Base-by-base conservation (phyloP, 441 rosid species). In the Bocquillonia castaneifolia region DNA sequence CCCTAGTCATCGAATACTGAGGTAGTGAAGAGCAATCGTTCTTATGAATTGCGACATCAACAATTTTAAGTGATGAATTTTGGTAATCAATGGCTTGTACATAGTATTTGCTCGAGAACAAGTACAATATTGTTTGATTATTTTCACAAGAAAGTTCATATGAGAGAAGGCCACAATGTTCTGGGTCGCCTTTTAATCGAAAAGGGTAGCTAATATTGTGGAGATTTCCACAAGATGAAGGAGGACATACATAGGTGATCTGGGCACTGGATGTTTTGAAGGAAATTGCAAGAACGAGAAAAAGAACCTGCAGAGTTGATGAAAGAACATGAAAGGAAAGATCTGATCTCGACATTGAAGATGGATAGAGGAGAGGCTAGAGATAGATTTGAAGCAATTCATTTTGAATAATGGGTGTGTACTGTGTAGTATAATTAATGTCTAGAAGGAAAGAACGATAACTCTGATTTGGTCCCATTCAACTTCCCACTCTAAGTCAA, bases 221-320 rank as follows among this genome's bases (percentile, higher is more conserved):
- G 34, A 71, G 45, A 22, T 71, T n/a, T 7, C 75, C 75, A 5
- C 75, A 71, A 23, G 75, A 71, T 58, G 69, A 64, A 48, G 75
- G 64, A 8, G 65, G 22, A 45, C 75, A 71, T 37, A 44, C 10
- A 22, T 58, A 5, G 52, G 3, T 37, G 3, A 26, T 3, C 26
- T 40, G 52, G 3, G 59, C 57, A 34, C 22, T 20, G 56, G 55
- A 70, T 20, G 47, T 1, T 18, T 61, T 29, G 45, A 29, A n/a
- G 53, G 22, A 10, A 3, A 52, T 40, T 31, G 17, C 20, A 25
- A 62, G 47, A 62, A 51, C 13, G 42, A 50, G 29, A 52, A 51
- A 10, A 52, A 62, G 55, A 28, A 36, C 26, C 37, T 39, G n/a
- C 39, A 39, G 20, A 54, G 55, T 10, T 40, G 52, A 8, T 6